Evolutionary conservation across 371 early-diverging fungal species (phyloP).

Genomic region (Agmasoma carcini): DNA sequence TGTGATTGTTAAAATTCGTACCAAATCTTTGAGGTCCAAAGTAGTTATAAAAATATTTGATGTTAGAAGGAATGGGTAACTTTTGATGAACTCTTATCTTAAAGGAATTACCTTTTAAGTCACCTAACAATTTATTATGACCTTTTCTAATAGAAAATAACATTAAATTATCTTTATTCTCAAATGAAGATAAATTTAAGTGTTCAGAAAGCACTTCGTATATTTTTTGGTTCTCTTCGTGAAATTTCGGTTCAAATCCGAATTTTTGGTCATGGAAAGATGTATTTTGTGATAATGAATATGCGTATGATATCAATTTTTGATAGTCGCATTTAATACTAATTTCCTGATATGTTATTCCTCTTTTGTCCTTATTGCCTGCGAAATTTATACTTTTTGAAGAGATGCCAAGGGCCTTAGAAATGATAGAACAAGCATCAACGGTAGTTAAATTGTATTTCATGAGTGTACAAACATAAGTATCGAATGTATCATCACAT

Average conservation of each 20-base stretch:
- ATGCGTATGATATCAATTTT: constrained; percentile 27
- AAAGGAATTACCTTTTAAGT: constrained; percentile 39
- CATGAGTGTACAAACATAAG: constrained; percentile 34
- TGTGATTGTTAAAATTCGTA: constrained; percentile 66
- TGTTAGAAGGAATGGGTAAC: background rate
- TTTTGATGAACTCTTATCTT: constrained; percentile 34
- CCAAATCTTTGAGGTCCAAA: constrained; percentile 97
- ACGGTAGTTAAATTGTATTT: constrained; percentile 42
- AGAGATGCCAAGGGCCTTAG: constrained; percentile 43
- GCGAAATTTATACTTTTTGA: constrained; percentile 61
- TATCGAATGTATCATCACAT: constrained; percentile 12
- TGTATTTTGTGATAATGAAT: background rate
- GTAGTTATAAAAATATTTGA: constrained; percentile 69
- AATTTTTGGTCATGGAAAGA: background rate
- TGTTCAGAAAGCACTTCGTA: constrained; percentile 1
- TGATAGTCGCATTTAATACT: constrained; percentile 55
- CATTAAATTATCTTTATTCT: background rate
- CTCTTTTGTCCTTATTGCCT: constrained; percentile 94
- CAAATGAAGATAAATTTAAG: background rate
- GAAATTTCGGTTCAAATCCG: background rate
- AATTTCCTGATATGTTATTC: constrained; percentile 72
- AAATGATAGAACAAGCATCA: constrained; percentile 32
- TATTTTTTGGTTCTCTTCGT: constrained; percentile 1
- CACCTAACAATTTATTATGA: constrained; percentile 24
- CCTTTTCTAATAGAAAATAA: constrained; percentile 36